Evolutionary conservation across 805 yeast species (phyloP).

Genomic region (Wickerhamomyces alni): DNA sequence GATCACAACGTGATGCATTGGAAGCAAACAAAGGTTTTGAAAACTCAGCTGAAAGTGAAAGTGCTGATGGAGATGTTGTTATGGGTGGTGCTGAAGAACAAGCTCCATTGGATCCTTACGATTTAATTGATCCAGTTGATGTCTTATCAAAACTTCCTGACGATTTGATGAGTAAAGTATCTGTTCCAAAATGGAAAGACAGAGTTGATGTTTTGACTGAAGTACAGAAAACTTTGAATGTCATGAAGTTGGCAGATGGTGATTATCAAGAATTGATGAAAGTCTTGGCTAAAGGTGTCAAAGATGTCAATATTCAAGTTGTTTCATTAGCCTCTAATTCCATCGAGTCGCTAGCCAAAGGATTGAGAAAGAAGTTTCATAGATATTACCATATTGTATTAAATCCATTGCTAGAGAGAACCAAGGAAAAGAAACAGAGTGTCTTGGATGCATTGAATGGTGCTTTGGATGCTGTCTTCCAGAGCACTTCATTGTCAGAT

Average conservation of each 20-base stretch:
- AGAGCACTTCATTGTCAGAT: constrained; percentile 42
- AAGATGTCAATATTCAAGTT: constrained; percentile 86
- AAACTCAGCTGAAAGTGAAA: constrained; percentile 4
- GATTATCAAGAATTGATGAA: constrained; percentile 66
- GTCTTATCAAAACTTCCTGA: constrained; percentile 61
- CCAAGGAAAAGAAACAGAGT: constrained; percentile 80
- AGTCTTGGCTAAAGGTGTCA: constrained; percentile 62
- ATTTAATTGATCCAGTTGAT: constrained; percentile 62
- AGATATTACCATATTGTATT: constrained; percentile 49
- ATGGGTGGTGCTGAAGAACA: constrained; percentile 24
- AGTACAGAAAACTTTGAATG: constrained; percentile 39
- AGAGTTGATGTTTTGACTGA: constrained; percentile 81
- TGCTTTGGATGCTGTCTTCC: constrained; percentile 62
- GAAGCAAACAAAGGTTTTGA: constrained; percentile 19
- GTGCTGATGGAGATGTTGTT: constrained; percentile 17
- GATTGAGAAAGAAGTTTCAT: constrained; percentile 52
- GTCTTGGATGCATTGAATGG: constrained; percentile 66
- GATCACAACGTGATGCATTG: constrained; percentile 43
- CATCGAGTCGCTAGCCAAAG: constrained; percentile 54
- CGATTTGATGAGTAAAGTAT: constrained; percentile 48
- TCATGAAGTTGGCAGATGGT: constrained; percentile 48
- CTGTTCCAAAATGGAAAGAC: constrained; percentile 82
- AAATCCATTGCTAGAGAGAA: constrained; percentile 66
- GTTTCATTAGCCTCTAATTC: constrained; percentile 74
- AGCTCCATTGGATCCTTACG: constrained; percentile 54